Evolutionary conservation across 2,329 filamentous ascomycete genomes (phyloP).

Genomic region (Ascocoryne sarcoides): DNA sequence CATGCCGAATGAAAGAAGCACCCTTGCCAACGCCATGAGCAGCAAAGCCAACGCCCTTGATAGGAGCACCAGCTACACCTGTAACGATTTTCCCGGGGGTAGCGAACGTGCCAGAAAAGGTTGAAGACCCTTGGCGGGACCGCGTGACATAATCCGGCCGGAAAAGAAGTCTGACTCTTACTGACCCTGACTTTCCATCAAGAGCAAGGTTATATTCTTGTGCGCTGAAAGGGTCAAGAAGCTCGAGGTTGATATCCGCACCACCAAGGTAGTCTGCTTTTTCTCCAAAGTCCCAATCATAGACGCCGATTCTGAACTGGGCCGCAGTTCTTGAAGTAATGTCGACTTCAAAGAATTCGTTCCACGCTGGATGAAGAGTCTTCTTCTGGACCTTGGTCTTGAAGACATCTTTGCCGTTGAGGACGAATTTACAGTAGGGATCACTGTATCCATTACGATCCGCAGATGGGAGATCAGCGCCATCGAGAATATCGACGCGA

Average conservation of each 20-base stretch:
- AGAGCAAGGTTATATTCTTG: slow-evolving; percentile 67
- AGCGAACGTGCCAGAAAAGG: slow-evolving; percentile 85
- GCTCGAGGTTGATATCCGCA: slow-evolving; percentile 64
- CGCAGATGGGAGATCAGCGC: slow-evolving; percentile 77
- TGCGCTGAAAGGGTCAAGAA: slow-evolving; percentile 76
- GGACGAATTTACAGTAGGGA: slow-evolving; percentile 88
- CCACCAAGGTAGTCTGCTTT: slow-evolving; percentile 85
- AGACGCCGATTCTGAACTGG: slow-evolving; percentile 75
- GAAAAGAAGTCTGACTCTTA: slow-evolving; percentile 82
- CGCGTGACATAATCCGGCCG: slow-evolving; percentile 85
- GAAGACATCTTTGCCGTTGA: slow-evolving; percentile 83
- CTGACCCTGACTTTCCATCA: slow-evolving; percentile 79
- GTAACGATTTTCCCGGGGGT: slow-evolving; percentile 81
- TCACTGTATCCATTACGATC: slow-evolving; percentile 96
- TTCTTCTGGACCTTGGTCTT: slow-evolving; percentile 97
- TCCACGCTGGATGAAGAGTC: slow-evolving; percentile 90
- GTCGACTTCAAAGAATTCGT: slow-evolving; percentile 83
- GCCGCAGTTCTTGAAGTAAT: slow-evolving; percentile 78
- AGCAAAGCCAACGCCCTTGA: slow-evolving; percentile 79
- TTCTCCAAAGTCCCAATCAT: slow-evolving; percentile 95
- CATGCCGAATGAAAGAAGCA: slow-evolving; percentile 81
- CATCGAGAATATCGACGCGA: slow-evolving; percentile 87
- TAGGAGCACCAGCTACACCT: slow-evolving; percentile 73
- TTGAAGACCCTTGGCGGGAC: slow-evolving; percentile 80
- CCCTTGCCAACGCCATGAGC: slow-evolving; percentile 66